A percentile compares a stretch with the other conserved stretches of the same genome.
phyloP scores from a whole-genome alignment of 2,329 filamentous ascomycete species.

The Teratosphaeria viscida region DNA sequence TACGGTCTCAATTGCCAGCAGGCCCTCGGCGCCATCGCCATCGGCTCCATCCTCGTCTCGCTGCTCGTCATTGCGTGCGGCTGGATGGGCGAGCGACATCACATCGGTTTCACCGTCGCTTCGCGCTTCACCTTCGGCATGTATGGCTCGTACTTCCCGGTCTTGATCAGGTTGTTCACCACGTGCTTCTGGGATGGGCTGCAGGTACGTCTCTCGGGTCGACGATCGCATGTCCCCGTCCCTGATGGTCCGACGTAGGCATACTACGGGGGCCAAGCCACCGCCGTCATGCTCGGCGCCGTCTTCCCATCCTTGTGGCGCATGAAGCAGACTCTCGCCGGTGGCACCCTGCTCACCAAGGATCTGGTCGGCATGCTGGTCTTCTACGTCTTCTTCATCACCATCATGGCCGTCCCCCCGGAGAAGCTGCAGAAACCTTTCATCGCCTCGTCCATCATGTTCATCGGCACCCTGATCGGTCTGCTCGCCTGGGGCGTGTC shows the following conservation, averaged over 20 bases:
- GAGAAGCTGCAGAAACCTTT: neutral
- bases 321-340: neutral
- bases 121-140: neutral
- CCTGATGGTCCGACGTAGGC: neutral
- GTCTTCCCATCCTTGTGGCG: neutral
- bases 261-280: neutral
- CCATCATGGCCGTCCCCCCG: neutral
- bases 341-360: neutral
- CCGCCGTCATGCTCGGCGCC: neutral
- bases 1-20: neutral
- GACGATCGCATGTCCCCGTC: neutral
- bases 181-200: neutral
- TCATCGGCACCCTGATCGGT: neutral
- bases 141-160: neutral
- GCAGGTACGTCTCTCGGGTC: neutral
- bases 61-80: neutral
- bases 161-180: neutral
- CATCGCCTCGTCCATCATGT: neutral
- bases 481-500: neutral
- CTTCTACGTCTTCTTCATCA: neutral
- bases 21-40: neutral
- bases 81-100: neutral
- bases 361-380: neutral
- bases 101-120: neutral
- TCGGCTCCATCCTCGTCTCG: neutral